Percentiles rank a stretch among this genome's conserved stretches.
Evolutionary conservation across 169 alveolate genomes (phyloP).

Genomic region (Neospora caninum): DNA sequence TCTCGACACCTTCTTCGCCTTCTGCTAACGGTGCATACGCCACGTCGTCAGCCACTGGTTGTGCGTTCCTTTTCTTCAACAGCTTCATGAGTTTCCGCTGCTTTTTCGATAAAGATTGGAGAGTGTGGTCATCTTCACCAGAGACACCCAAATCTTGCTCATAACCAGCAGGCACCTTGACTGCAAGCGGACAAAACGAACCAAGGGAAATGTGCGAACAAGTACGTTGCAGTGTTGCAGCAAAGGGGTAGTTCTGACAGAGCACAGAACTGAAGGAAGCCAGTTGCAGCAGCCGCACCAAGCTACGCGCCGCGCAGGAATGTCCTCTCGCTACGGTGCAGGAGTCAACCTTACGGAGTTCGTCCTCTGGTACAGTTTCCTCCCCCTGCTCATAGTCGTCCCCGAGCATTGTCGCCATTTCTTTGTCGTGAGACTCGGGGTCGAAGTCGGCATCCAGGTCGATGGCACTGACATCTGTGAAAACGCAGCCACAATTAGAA

Average conservation of each 20-base stretch:
- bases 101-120: conserved; percentile 47
- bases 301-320: neutral
- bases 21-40: conserved; percentile 58
- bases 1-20: conserved; percentile 11
- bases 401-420: conserved; percentile 81
- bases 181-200: conserved; percentile 38
- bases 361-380: conserved; percentile 43
- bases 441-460: conserved; percentile 81
- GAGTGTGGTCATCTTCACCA: neutral
- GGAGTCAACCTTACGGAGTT: neutral
- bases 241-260: neutral
- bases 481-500: neutral
- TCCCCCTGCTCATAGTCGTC: conserved; percentile 81
- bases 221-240: neutral
- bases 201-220: neutral
- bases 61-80: conserved; percentile 61
- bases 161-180: conserved; percentile 67
- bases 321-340: neutral
- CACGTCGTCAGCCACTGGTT: conserved; percentile 29
- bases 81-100: conserved; percentile 53
- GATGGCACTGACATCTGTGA: conserved; percentile 67
- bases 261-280: neutral
- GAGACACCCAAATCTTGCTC: conserved; percentile 57
- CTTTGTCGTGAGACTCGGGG: conserved; percentile 82
- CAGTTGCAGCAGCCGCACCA: neutral